phyloP scores from a whole-genome alignment of 2,329 filamentous ascomycete species.

The Pyricularia grisea region DNA sequence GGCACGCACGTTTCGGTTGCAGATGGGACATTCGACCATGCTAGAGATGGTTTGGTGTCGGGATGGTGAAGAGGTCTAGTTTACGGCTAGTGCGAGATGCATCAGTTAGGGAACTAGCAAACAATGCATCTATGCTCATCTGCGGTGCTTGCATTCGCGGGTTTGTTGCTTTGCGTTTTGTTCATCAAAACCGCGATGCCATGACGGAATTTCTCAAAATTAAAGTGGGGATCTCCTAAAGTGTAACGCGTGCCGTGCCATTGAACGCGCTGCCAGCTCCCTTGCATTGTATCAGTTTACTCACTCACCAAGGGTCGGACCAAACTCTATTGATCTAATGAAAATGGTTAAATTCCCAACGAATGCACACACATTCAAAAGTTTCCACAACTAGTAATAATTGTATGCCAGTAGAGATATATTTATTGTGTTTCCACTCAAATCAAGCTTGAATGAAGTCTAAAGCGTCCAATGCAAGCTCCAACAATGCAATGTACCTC shows the following conservation, averaged over 20 bases:
- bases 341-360: no score
- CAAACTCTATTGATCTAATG: no score
- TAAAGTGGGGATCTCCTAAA: background rate
- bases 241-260: background rate
- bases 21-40: constrained; percentile 72
- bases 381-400: no score
- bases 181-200: background rate
- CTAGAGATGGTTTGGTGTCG: constrained; percentile 5
- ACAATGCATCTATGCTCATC: background rate
- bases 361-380: no score
- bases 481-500: background rate
- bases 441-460: background rate
- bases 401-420: background rate
- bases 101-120: background rate
- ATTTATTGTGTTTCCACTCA: background rate
- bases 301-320: background rate
- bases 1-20: constrained; percentile 61
- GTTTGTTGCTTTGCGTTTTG: background rate
- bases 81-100: background rate
- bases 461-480: background rate
- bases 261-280: background rate
- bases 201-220: constrained; percentile 1
- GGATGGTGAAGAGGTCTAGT: background rate
- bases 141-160: background rate
- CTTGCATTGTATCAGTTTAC: background rate